A percentile compares a stretch with the other conserved stretches of the same genome.
Evolutionary conservation across 768 basidiomycete species (phyloP).

Genomic region (Boletus sp.): DNA sequence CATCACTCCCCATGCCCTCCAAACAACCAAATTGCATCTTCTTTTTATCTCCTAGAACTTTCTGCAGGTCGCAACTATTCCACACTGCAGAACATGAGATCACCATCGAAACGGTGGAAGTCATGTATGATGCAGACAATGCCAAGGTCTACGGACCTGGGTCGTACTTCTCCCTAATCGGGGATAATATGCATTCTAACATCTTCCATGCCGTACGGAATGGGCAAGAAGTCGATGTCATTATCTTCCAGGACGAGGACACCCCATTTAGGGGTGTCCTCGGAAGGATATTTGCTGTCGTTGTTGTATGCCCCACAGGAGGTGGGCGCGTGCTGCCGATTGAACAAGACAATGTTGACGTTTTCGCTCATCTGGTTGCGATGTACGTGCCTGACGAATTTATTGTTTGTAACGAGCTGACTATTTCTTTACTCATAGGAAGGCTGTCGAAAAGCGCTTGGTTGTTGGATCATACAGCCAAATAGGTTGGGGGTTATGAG

Average conservation of each 20-base stretch:
- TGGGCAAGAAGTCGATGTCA: neutral
- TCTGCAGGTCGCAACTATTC: neutral
- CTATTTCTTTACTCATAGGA: no score
- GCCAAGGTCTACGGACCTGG: neutral
- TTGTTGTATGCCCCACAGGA: neutral
- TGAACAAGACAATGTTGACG: neutral
- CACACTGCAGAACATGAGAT: neutral
- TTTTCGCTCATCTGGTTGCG: neutral
- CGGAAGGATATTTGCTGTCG: neutral
- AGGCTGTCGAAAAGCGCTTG: no score
- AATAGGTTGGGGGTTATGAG: no score
- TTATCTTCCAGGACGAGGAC: neutral
- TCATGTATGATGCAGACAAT: neutral
- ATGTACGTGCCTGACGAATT: neutral
- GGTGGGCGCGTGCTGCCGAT: neutral
- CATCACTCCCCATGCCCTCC: neutral
- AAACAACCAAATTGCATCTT: neutral
- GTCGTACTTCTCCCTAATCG: neutral
- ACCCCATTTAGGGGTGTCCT: neutral
- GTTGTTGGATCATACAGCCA: no score
- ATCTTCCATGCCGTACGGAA: neutral
- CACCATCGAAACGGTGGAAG: neutral
- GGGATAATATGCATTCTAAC: neutral
- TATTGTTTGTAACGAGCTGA: neutral
- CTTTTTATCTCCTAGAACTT: neutral